A percentile compares a stretch with the other conserved stretches of the same genome.
Conservation (phyloP, 1,284 basidiomycete species). For the Anthracocystis panici-leucophaei region DNA sequence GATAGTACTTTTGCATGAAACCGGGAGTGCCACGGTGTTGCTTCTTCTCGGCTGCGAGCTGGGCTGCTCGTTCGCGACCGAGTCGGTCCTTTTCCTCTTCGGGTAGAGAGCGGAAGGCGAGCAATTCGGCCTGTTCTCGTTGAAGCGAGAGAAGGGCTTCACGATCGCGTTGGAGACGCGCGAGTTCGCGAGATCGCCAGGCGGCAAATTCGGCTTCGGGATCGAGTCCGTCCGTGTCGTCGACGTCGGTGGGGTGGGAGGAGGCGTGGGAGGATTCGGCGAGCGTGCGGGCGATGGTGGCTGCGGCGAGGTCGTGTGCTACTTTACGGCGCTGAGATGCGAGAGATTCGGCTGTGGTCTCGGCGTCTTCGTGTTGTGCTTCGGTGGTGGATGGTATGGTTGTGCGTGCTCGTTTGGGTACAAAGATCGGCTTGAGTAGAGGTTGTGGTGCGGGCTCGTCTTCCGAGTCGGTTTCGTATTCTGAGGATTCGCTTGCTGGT, state of each 20-base stretch:
- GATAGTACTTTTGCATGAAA: slow-evolving; percentile 98
- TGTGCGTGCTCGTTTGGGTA: slow-evolving; percentile 79
- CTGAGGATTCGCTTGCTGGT: slow-evolving; percentile 49
- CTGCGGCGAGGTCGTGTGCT: slow-evolving; percentile 86
- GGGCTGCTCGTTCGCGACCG: slow-evolving; percentile 31
- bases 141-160: slow-evolving; percentile 83
- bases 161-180: slow-evolving; percentile 89
- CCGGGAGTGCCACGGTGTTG: slow-evolving; percentile 84
- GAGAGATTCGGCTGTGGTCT: no score
- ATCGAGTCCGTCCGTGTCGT: slow-evolving; percentile 94
- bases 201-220: slow-evolving; percentile 92
- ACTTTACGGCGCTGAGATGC: slow-evolving; percentile 76
- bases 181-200: slow-evolving; percentile 92
- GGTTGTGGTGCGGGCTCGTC: slow-evolving; percentile 72
- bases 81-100: slow-evolving; percentile 79
- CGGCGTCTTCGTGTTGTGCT: slow-evolving; percentile 77
- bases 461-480: slow-evolving; percentile 74
- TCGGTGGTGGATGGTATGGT: slow-evolving; percentile 55
- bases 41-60: slow-evolving; percentile 21
- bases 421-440: slow-evolving; percentile 86
- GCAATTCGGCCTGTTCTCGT: slow-evolving; percentile 87
- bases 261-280: slow-evolving; percentile 88
- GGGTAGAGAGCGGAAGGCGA: slow-evolving; percentile 87
- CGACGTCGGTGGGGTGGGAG: slow-evolving; percentile 81
- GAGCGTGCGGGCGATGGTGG: slow-evolving; percentile 84